Evolutionary conservation across 1,139 yeast genomes (phyloP).

Genomic region (Magnusiomyces sp.): DNA sequence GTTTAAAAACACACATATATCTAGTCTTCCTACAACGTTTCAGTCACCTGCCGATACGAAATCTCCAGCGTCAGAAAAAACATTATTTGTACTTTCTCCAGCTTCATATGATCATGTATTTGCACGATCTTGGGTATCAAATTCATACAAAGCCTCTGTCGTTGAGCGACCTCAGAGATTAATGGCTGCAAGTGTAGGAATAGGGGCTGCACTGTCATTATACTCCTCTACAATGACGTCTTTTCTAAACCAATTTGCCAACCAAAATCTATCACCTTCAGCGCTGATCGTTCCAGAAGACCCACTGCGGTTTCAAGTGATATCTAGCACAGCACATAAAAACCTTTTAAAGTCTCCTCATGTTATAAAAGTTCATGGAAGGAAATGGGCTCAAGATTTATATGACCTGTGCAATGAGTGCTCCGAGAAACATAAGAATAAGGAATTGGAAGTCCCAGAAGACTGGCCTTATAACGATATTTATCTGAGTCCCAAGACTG

Average conservation of each 20-base stretch:
- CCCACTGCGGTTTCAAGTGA: slow-evolving; percentile 24
- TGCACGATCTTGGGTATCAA: slow-evolving; percentile 70
- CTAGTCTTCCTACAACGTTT: not conserved
- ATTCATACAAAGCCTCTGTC: slow-evolving; percentile 56
- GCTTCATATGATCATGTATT: slow-evolving; percentile 48
- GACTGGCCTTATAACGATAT: slow-evolving; percentile 84
- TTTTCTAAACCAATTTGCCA: no score
- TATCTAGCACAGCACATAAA: slow-evolving; percentile 37
- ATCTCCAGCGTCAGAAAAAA: not conserved
- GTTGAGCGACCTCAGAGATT: slow-evolving; percentile 82
- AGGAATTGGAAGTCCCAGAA: slow-evolving; percentile 65
- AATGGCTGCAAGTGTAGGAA: slow-evolving; percentile 67
- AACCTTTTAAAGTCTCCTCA: slow-evolving; percentile 45
- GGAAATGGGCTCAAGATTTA: slow-evolving; percentile 58
- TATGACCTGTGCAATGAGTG: slow-evolving; percentile 54
- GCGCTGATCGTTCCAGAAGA: no score
- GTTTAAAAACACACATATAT: not conserved
- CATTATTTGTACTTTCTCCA: slow-evolving; percentile 27
- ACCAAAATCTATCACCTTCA: no score
- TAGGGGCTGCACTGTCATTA: slow-evolving; percentile 67
- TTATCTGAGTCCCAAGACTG: slow-evolving; percentile 58
- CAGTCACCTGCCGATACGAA: not conserved
- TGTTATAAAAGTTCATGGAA: slow-evolving; percentile 68
- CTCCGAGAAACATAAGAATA: slow-evolving; percentile 44
- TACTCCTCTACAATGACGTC: slow-evolving; percentile 21